phyloP scores from a whole-genome alignment of 2,329 filamentous ascomycete genomes.

The Boeremia lycopersici region DNA sequence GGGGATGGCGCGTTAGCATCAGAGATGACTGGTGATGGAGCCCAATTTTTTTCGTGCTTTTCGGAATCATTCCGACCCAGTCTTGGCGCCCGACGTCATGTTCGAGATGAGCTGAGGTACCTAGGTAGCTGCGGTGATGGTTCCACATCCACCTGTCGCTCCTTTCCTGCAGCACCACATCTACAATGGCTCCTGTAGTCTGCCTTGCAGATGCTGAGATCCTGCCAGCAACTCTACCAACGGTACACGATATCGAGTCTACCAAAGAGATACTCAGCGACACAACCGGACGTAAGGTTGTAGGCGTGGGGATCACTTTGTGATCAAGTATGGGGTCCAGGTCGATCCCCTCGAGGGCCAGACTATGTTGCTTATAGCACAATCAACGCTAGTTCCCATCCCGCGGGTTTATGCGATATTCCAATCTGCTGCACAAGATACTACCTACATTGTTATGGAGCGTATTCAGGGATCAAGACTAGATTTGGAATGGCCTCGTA shows the following conservation, averaged over 20 bases:
- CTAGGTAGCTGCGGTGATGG: background rate
- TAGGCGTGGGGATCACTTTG: slow-evolving; percentile 20
- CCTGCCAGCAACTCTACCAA: slow-evolving; percentile 25
- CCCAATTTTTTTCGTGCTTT: slow-evolving; percentile 36
- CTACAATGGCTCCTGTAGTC: background rate
- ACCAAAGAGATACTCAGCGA: slow-evolving; percentile 23
- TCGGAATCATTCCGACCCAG: slow-evolving; percentile 30
- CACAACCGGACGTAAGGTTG: slow-evolving; percentile 9
- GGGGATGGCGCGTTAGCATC: slow-evolving; percentile 39
- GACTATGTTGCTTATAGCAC: slow-evolving; percentile 16
- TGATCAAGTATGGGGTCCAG: slow-evolving; percentile 18
- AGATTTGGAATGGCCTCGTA: slow-evolving; percentile 2
- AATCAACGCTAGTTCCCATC: slow-evolving; percentile 12
- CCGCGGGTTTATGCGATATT: slow-evolving; percentile 19
- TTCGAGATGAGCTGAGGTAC: slow-evolving; percentile 10
- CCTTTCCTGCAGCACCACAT: too few species aligned
- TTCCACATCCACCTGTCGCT: too few species aligned
- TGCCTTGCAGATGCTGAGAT: slow-evolving; percentile 23
- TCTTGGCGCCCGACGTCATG: slow-evolving; percentile 34
- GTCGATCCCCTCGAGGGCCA: slow-evolving; percentile 4
- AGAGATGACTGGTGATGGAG: slow-evolving; percentile 35
- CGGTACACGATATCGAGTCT: slow-evolving; percentile 25
- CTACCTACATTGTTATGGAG: slow-evolving; percentile 19
- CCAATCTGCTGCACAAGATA: background rate
- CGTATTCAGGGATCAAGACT: slow-evolving; percentile 13